These are phyloP conservation scores for Haematococcus sp. DNA, from an alignment of 139 green algal species.

Conservation along the genomic window DNA sequence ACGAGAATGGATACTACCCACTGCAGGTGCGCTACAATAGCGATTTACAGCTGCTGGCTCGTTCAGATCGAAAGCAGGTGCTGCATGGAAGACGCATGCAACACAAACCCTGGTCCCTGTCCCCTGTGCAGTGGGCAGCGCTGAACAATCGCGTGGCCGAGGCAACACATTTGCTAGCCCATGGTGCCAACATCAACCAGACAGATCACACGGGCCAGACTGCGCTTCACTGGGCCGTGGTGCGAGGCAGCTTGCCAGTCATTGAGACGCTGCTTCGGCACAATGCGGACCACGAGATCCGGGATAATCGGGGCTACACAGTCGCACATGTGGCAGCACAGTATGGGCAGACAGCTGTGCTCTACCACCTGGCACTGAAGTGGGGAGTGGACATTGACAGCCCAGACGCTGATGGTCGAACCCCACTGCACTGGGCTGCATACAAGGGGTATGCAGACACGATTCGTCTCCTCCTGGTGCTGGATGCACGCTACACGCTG, in stretches of 20 bases:
- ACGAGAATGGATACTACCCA: constrained; percentile 64
- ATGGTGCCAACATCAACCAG: constrained; percentile 59
- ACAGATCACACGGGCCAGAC: constrained; percentile 79
- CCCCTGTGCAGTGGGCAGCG: constrained; percentile 85
- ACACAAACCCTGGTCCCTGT: constrained; percentile 1
- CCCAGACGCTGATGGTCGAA: constrained; percentile 72
- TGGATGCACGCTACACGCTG: constrained; percentile 60
- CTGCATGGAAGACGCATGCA: neutral
- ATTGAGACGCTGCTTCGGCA: constrained; percentile 73
- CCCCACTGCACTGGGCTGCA: constrained; percentile 83
- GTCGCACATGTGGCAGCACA: constrained; percentile 86
- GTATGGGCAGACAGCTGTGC: constrained; percentile 91
- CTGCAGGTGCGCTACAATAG: constrained; percentile 12
- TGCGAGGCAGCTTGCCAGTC: constrained; percentile 71
- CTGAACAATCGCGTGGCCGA: constrained; percentile 88
- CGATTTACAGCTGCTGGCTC: neutral
- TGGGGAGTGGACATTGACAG: constrained; percentile 83
- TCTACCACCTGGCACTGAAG: constrained; percentile 87
- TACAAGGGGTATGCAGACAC: constrained; percentile 92
- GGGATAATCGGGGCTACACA: constrained; percentile 79
- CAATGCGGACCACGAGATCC: constrained; percentile 46
- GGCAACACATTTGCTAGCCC: constrained; percentile 67
- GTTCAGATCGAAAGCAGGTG: neutral
- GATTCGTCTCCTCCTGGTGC: constrained; percentile 87
- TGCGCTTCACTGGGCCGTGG: constrained; percentile 84